Evolutionary conservation across 768 basidiomycete species (phyloP).

Genomic region (Cyathus striatus): DNA sequence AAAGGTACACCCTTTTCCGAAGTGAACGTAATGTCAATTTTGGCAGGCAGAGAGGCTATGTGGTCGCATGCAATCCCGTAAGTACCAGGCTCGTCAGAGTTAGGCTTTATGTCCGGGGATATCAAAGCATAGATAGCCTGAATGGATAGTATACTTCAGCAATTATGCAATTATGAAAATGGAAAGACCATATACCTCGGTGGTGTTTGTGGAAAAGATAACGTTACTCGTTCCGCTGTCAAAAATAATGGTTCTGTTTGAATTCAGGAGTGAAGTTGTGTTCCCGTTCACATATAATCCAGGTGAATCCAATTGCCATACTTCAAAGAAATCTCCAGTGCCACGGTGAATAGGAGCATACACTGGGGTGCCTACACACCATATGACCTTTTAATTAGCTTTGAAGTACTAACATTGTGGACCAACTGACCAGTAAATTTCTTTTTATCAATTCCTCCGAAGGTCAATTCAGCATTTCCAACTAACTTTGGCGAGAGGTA

Average conservation of each 20-base stretch:
- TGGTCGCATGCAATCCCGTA: constrained; percentile 49
- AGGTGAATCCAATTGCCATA: constrained; percentile 42
- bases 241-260: constrained; percentile 42
- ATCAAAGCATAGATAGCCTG: constrained; percentile 55
- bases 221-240: constrained; percentile 57
- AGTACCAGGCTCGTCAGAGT: constrained; percentile 44
- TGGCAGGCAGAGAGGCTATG: constrained; percentile 41
- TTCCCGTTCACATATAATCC: constrained; percentile 47
- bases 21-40: constrained; percentile 48
- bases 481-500: constrained; percentile 40
- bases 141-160: not conserved
- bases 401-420: not conserved
- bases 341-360: constrained; percentile 34
- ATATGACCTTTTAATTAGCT: not conserved
- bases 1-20: constrained; percentile 40
- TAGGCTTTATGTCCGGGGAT: constrained; percentile 50
- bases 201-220: constrained; percentile 41
- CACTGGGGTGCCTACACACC: constrained; percentile 28
- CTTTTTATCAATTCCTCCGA: constrained; percentile 46
- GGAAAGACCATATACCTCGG: constrained; percentile 30
- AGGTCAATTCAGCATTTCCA: constrained; percentile 47
- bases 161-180: not conserved
- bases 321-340: constrained; percentile 29
- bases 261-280: constrained; percentile 35
- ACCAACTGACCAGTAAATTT: constrained; percentile 39